Conservation (phyloP, 2,329 filamentous ascomycete species). For the Fusarium virguliforme region DNA sequence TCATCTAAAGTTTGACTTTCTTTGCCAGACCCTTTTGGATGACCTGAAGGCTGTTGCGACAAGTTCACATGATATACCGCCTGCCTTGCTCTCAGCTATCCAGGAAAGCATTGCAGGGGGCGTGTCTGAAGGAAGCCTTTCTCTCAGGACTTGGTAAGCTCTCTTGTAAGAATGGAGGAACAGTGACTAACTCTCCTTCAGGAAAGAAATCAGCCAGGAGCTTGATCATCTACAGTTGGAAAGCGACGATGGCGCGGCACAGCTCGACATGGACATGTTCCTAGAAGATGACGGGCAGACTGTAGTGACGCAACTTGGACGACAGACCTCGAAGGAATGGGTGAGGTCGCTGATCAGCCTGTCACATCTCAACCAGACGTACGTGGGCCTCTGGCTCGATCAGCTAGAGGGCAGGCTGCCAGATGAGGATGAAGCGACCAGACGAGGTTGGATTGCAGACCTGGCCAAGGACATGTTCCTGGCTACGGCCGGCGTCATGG, state of each 20-base stretch:
- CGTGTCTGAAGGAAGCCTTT: slow-evolving; percentile 45
- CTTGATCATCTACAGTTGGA: slow-evolving; percentile 17
- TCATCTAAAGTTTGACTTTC: slow-evolving; percentile 45
- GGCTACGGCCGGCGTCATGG: slow-evolving; percentile 55
- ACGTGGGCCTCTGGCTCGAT: slow-evolving; percentile 55
- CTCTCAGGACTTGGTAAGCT: slow-evolving; percentile 56
- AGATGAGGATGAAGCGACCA: slow-evolving; percentile 45
- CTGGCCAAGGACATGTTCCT: slow-evolving; percentile 56
- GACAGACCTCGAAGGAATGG: slow-evolving; percentile 45
- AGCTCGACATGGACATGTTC: slow-evolving; percentile 52
- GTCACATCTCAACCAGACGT: slow-evolving; percentile 50
- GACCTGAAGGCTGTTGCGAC: slow-evolving; percentile 33
- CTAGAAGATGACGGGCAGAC: slow-evolving; percentile 48
- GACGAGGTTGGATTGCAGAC: slow-evolving; percentile 53
- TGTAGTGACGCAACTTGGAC: slow-evolving; percentile 53
- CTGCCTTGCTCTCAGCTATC: slow-evolving; percentile 49
- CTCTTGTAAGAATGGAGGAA: neutral
- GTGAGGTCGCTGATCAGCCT: slow-evolving; percentile 49
- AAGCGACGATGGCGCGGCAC: slow-evolving; percentile 45
- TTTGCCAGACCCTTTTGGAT: slow-evolving; percentile 46
- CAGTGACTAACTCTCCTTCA: slow-evolving; percentile 31
- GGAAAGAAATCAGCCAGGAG: slow-evolving; percentile 49
- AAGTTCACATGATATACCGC: slow-evolving; percentile 49
- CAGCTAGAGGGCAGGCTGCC: slow-evolving; percentile 46
- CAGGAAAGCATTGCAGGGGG: slow-evolving; percentile 50